Evolutionary conservation across 139 green algal species (phyloP).

Genomic region (Eudorina sp.): DNA sequence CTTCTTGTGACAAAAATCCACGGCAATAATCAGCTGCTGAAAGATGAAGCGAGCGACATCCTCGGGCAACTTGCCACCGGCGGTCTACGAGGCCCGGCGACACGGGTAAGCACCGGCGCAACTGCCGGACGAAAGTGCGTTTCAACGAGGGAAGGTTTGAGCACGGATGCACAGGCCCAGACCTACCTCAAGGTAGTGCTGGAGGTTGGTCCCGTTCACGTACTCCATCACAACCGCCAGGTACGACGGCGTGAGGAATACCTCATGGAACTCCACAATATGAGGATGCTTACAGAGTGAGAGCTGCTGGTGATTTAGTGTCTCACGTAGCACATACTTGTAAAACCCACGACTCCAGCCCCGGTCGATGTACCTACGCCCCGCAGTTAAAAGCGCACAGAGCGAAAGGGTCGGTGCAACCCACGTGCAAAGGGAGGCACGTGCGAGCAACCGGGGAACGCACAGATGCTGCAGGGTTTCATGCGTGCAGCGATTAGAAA

Average conservation of each 20-base stretch:
- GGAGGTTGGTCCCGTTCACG: slow-evolving; percentile 83
- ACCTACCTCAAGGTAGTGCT: slow-evolving; percentile 68
- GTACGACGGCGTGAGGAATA: slow-evolving; percentile 79
- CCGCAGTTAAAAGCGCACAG: no score
- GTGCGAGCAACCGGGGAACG: no score
- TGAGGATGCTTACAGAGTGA: slow-evolving; percentile 81
- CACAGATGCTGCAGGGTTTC: no score
- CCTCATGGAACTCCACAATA: slow-evolving; percentile 95
- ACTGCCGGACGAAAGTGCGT: no score
- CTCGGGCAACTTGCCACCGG: slow-evolving; percentile 63
- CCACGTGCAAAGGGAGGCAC: no score
- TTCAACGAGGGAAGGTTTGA: no score
- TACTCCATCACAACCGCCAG: slow-evolving; percentile 89
- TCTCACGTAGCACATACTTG: slow-evolving; percentile 57
- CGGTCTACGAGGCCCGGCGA: no score
- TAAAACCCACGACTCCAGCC: slow-evolving; percentile 39
- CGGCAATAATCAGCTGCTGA: slow-evolving; percentile 78
- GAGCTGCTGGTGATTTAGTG: slow-evolving; percentile 57
- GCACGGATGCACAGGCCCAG: no score
- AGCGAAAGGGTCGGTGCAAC: no score
- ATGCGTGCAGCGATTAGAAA: no score
- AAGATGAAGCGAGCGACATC: slow-evolving; percentile 79
- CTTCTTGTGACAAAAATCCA: slow-evolving; percentile 74
- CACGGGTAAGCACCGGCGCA: no score
- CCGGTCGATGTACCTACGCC: slow-evolving; percentile 32